Conservation (phyloP, 2,329 filamentous ascomycete genomes). For the Hortaea werneckii region DNA sequence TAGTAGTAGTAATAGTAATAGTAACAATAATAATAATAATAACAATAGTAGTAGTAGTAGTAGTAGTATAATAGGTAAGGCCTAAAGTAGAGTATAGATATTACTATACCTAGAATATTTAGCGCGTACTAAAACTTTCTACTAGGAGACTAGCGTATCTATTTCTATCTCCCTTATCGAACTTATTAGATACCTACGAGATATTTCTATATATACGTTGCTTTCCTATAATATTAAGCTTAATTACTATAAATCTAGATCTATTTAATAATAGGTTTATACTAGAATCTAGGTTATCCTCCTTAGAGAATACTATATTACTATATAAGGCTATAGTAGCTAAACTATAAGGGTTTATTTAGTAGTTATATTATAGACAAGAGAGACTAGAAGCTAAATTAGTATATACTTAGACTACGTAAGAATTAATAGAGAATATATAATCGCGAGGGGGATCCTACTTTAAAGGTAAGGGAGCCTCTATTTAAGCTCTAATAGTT, state of each 20-base stretch:
- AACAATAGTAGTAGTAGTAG: no score
- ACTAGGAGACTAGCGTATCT: no score
- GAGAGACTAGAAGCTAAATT: background rate
- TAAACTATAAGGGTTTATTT: background rate
- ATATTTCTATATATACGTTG: conserved; percentile 5
- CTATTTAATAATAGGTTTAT: background rate
- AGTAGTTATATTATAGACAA: no score
- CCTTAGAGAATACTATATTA: background rate
- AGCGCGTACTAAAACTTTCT: no score
- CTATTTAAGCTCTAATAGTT: background rate
- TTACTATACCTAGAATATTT: no score
- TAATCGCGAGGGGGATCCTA: background rate
- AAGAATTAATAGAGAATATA: background rate
- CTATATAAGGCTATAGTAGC: background rate
- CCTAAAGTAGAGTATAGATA: no score
- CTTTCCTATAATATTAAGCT: conserved; percentile 8
- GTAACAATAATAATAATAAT: no score
- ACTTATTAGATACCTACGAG: conserved; percentile 5
- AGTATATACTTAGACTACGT: background rate
- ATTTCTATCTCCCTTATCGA: no score
- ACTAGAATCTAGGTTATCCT: background rate
- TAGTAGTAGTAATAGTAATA: no score
- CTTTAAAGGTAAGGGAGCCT: background rate
- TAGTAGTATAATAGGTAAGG: no score
- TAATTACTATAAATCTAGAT: conserved; percentile 1